These are phyloP conservation scores for Boletus rubescentipes DNA, from an alignment of 768 basidiomycete species.

Conservation along the genomic window DNA sequence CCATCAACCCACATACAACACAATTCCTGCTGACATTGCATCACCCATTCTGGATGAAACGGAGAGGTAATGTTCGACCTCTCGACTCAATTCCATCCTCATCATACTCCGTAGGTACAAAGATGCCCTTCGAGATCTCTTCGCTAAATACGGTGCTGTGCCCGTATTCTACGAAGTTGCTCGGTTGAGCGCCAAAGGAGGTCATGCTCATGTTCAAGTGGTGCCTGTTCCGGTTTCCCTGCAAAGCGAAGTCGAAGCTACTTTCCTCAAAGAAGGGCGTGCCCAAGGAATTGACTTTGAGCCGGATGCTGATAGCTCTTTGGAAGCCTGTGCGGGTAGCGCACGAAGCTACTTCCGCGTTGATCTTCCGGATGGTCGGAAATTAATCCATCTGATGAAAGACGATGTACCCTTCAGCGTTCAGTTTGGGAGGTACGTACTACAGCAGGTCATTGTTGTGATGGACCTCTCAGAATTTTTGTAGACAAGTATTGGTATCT, in stretches of 20 bases:
- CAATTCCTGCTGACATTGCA: conserved; percentile 77
- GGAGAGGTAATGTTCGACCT: conserved; percentile 49
- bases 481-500: conserved; percentile 77
- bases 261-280: conserved; percentile 72
- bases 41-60: conserved; percentile 79
- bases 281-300: conserved; percentile 73
- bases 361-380: conserved; percentile 82
- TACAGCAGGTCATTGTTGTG: not conserved
- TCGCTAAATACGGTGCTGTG: conserved; percentile 62
- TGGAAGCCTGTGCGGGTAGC: conserved; percentile 48
- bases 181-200: conserved; percentile 78
- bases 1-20: conserved; percentile 85
- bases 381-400: conserved; percentile 83
- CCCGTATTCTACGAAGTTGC: conserved; percentile 88
- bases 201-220: conserved; percentile 91
- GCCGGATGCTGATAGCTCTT: conserved; percentile 60
- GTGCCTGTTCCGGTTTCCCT: conserved; percentile 72
- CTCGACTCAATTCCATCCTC: conserved; percentile 1
- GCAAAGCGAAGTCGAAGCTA: conserved; percentile 60
- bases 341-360: conserved; percentile 84
- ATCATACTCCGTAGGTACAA: conserved; percentile 60
- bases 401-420: conserved; percentile 78
- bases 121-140: conserved; percentile 67
- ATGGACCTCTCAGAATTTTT: not conserved
- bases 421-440: conserved; percentile 84